Evolutionary conservation across 2,329 filamentous ascomycete genomes (phyloP), one percentile per base, ranked within the genome.

Genomic region (Aspergillus latus): DNA sequence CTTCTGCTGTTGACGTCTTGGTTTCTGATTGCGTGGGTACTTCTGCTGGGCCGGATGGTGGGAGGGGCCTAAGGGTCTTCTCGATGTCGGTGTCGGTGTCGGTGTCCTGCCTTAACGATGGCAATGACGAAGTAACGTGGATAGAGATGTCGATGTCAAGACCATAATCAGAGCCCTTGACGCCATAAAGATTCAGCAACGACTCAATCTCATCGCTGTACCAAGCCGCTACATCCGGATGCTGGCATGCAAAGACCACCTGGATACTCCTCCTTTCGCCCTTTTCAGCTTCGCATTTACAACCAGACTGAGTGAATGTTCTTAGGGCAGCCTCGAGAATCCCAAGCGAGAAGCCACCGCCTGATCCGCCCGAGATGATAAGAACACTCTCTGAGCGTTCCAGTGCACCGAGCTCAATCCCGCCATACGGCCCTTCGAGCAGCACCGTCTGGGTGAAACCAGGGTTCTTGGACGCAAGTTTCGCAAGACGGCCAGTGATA

Each of bases 401-500:
- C 11, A 77, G 64, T 2, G 42, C 74, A 4, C 66, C 61, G 2
- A 63, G 63, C 1, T 74, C 67, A 5, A 66, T 56, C 0, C 83
- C 83, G 0, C 84, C 82, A 55, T 86, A 86, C 0, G 84, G 84
- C 0, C 84, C 84, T 40, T 86, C 84, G 0, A 86, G 59, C 1
- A 84, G 65, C 0, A 86, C 79, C 0, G 73, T 72, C 1, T 82
- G 68, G 0, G 67, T 60, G 0, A 62, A 53, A 0, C 68, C 72
- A 0, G 82, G 74, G 9, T 68, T 64, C 30, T 73, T 67, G 4
- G 58, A 48, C 0, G 78, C 78, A 5, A 76, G 53, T 0, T 66
- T 71, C 3, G 75, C 74, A 1, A 85, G 68, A 0, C 76, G 72
- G 0, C 68, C 72, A 0, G 83, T 86, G 7, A 85, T 59, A 0